A percentile compares a stretch with the other conserved stretches of the same genome.
Conservation (phyloP, 2,329 filamentous ascomycete species). For the Stromatinia cepivora region DNA sequence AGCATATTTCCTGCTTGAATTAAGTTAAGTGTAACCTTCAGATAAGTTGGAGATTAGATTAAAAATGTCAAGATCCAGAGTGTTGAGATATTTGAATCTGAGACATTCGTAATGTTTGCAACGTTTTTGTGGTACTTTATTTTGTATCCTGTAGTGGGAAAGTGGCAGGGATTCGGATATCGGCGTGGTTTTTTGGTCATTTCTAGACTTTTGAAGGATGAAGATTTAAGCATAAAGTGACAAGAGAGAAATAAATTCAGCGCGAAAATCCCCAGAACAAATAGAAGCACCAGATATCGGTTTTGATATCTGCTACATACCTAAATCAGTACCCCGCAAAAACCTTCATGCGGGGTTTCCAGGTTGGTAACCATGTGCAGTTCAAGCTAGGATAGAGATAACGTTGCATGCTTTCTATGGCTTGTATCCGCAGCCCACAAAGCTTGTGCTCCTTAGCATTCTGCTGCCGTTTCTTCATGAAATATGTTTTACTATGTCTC, state of each 20-base stretch:
- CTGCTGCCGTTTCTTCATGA: background rate
- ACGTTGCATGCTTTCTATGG: slow-evolving; percentile 2
- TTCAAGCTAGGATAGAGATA: slow-evolving; percentile 5
- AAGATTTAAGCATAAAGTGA: background rate
- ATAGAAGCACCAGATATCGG: background rate
- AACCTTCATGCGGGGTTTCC: slow-evolving; percentile 1
- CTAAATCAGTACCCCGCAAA: background rate
- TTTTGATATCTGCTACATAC: background rate
- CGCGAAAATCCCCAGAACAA: background rate
- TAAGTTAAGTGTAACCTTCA: background rate
- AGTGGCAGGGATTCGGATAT: background rate
- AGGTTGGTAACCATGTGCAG: background rate
- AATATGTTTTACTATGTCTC: background rate
- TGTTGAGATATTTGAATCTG: background rate
- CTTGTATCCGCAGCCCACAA: background rate
- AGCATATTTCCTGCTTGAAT: background rate
- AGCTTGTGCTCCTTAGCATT: slow-evolving; percentile 13
- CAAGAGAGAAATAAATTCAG: no score
- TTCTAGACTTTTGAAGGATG: background rate
- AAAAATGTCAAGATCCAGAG: no score
- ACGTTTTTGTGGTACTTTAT: background rate
- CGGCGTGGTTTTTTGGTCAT: background rate
- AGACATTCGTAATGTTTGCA: background rate
- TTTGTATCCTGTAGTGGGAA: background rate
- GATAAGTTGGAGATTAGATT: background rate